Conservation (phyloP, 78 protist species). For the Dictyostelium capitatum region DNA sequence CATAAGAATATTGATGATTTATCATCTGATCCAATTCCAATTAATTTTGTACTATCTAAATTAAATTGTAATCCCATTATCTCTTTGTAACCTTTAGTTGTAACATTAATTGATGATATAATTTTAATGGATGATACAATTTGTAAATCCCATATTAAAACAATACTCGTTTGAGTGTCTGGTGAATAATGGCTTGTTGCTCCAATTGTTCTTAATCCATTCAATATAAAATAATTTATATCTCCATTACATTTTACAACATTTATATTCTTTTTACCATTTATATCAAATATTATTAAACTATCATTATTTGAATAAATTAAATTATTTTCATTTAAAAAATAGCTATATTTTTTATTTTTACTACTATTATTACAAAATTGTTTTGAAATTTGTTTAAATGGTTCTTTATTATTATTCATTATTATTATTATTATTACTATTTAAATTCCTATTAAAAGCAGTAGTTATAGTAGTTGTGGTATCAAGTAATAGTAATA, state of each 20-base stretch:
- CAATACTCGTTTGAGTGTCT: neutral
- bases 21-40: slow-evolving; percentile 1
- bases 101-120: neutral
- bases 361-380: neutral
- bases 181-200: slow-evolving; percentile 1
- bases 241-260: neutral
- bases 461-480: too few species aligned
- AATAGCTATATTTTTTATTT: neutral
- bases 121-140: neutral
- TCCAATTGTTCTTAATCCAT: slow-evolving; percentile 1
- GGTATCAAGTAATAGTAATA: too few species aligned
- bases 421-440: neutral
- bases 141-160: slow-evolving; percentile 10
- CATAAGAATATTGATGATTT: slow-evolving; percentile 18
- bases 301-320: neutral
- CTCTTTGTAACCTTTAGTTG: neutral
- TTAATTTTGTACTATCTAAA: neutral
- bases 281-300: neutral
- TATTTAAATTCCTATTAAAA: neutral
- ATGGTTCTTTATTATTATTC: neutral
- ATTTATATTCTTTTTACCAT: neutral
- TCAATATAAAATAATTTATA: neutral
- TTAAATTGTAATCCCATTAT: neutral
- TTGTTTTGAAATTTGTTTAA: slow-evolving; percentile 4
- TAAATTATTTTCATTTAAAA: neutral